Base-by-base conservation (phyloP, 2,329 filamentous ascomycete species). In the Atkinsonella hypoxylon region DNA sequence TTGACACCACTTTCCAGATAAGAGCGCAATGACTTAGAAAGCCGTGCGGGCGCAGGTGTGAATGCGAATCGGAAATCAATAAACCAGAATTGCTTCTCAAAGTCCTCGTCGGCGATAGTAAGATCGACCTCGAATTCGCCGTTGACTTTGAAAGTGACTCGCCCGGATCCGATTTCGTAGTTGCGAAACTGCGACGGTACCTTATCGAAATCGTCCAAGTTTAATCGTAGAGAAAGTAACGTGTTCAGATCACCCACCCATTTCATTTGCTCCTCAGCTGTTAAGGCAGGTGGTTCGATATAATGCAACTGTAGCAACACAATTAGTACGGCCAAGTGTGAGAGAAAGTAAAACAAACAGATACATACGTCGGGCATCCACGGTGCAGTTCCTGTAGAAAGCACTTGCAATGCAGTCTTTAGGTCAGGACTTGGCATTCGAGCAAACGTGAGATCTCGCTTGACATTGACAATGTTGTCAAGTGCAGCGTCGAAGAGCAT, bases 101-200 rank as follows among this genome's bases (percentile, higher is more conserved):
- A 79, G 56, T 93, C 85, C 62, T 97, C 90, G 58, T 90, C 85
- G 17, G 87, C 88, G 55, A 97, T 86, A 1, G 89, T 90, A 48
- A 98, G 77, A 63, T 97, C 93, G 18, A 97, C 80, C 64, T 97
- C 91, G 59, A 96, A 96, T 64, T 97, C 91, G 49, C 80, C 79
- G 2, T 79, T 71, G 1, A 97, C 86, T 45, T 73, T 78, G 65
- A 98, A 98, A 0, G 89, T 97, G 7, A 87, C 91, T 46, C 91
- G 82, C n/a, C 94, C 93, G 48, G 88, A 86, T 48, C 78, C 77
- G 53, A 98, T 86, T 5, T 75, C 77, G 68, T 89, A 97, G 53
- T 86, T 76, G 58, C 77, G 78, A 63, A 97, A 87, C 49, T 85
- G 77, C n/a, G 72, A 68, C 0, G 93, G 93, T 47, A 82, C 78